Base-by-base conservation (phyloP, 2,329 filamentous ascomycete genomes). In the Exophiala oligosperma region DNA sequence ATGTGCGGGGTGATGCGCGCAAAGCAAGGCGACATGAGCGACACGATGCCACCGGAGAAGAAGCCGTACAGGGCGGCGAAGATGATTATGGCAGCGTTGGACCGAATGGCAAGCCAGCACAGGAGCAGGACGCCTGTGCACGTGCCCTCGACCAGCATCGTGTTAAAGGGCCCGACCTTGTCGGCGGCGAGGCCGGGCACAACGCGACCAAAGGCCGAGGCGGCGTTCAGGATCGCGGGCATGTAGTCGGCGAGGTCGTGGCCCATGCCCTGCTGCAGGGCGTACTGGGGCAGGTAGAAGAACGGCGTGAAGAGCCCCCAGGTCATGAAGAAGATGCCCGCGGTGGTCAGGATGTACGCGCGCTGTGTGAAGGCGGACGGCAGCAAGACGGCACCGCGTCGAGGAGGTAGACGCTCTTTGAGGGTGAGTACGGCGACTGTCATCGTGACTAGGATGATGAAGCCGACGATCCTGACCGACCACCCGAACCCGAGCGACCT, bases 271-370 rank as follows among this genome's bases (percentile, higher is more conserved):
- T 85, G 78, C 37, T 77, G 72, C 3, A 91, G 74, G 1, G 89
- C 86, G 70, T 92, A 96, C 0, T 84, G 87, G 3, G 88, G 88
- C 44, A 96, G 84, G 72, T 92, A 96, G 3, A 88, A 87, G 57
- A 96, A 80, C 0, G 92, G 92, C 26, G 95, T 82, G 69, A 91
- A 91, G 21, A 91, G 79, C 0, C 84, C 87, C 73, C 88, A 89
- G 74, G 91, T 88, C 53, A 90, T 77, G 54, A 91, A 76, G 72
- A 90, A 91, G 52, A 91, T 81, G 35, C 84, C 87, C 1, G 81
- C 66, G 11, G 69, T 72, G 1, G 68, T 58, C 1, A 73, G 54
- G 2, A 64, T 64, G 52, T 72, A 56, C 0, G 61, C 51, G 0
- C 68, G 64, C 9, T 67, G 62, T 38, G 60, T 62, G 23, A 74